Percentiles rank a stretch among this genome's conserved stretches.
These are phyloP conservation scores for Ruellia speciosa DNA, from an alignment of 305 asterid species.

Conservation along the genomic window DNA sequence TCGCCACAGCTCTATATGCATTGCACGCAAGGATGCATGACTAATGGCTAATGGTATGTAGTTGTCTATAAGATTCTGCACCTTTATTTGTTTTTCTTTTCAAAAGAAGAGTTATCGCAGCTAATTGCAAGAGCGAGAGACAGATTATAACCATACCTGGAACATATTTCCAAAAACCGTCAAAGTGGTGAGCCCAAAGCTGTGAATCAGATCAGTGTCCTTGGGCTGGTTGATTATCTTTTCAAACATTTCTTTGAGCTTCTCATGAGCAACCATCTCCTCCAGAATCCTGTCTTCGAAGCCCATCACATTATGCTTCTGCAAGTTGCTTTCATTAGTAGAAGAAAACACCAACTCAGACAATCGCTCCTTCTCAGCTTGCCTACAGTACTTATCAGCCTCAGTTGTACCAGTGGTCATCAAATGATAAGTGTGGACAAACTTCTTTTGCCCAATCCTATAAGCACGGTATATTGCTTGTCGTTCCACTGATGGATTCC, in stretches of 20 bases:
- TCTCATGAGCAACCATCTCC: constrained; percentile 30
- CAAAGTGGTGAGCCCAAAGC: constrained; percentile 22
- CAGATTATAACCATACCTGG: too few relatives aligned
- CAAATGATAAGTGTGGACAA: constrained; percentile 86
- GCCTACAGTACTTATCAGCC: constrained; percentile 75
- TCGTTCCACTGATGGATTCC: constrained; percentile 95
- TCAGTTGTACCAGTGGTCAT: constrained; percentile 77
- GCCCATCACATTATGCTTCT: constrained; percentile 15
- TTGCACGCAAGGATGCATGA: too few relatives aligned
- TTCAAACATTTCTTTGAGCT: constrained; percentile 35
- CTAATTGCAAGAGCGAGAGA: too few relatives aligned
- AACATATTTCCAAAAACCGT: too few relatives aligned
- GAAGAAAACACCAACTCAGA: constrained; percentile 76
- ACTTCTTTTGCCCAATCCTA: constrained; percentile 89
- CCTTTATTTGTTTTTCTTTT: too few relatives aligned
- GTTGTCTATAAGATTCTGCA: too few relatives aligned
- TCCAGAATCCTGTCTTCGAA: constrained; percentile 35
- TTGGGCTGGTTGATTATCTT: constrained; percentile 55
- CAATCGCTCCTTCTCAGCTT: constrained; percentile 99
- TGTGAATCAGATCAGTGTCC: constrained; percentile 29
- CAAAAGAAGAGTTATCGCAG: too few relatives aligned
- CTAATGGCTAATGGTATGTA: too few relatives aligned
- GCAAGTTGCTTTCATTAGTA: constrained; percentile 19
- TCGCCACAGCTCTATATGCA: too few relatives aligned
- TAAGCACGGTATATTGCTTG: constrained; percentile 91